Evolutionary conservation across 768 basidiomycete species (phyloP).

Genomic region (Mycena pura): DNA sequence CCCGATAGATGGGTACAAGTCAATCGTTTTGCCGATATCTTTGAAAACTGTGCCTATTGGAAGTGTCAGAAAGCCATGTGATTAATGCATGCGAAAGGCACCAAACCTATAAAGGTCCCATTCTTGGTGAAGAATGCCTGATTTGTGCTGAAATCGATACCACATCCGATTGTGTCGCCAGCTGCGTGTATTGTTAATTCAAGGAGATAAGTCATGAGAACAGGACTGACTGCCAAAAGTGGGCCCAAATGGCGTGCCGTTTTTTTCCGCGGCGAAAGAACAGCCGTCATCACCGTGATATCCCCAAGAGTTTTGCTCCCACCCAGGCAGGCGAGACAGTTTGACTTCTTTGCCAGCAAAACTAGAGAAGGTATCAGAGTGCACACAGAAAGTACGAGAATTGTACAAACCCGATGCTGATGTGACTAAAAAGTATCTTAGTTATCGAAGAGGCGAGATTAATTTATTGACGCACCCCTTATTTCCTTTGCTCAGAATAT

Average conservation of each 20-base stretch:
- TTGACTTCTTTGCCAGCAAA: conserved; percentile 72
- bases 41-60: conserved; percentile 71
- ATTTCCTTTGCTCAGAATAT: conserved; percentile 78
- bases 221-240: conserved; percentile 75
- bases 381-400: not conserved
- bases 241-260: conserved; percentile 76
- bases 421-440: conserved; percentile 65
- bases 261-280: conserved; percentile 76
- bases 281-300: conserved; percentile 92
- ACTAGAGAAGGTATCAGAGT: conserved; percentile 45
- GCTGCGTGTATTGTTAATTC: conserved; percentile 49
- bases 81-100: not conserved
- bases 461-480: conserved; percentile 66
- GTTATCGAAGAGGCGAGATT: conserved; percentile 21
- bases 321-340: conserved; percentile 81
- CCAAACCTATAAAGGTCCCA: conserved; percentile 68
- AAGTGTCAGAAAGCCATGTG: not conserved
- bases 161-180: conserved; percentile 90
- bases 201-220: conserved; percentile 1
- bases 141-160: conserved; percentile 85
- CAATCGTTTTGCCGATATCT: conserved; percentile 66
- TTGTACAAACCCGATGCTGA: conserved; percentile 77
- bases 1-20: conserved; percentile 88
- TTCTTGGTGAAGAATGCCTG: conserved; percentile 92
- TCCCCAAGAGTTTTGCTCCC: conserved; percentile 88